Base-by-base conservation (phyloP, 345 rosid genomes). In the Sonneratia alba region DNA sequence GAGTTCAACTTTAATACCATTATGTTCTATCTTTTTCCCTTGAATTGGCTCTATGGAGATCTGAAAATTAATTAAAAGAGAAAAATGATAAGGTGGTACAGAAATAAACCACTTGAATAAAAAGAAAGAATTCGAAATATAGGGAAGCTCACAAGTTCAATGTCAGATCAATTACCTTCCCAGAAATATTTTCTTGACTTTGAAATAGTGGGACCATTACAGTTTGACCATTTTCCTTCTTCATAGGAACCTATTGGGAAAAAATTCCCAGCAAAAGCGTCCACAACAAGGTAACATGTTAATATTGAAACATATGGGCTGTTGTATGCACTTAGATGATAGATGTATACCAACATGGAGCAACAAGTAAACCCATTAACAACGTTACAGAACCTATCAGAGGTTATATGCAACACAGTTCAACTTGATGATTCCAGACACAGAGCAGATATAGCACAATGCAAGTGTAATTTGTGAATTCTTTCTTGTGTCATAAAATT, bases 21-120 rank as follows among this genome's bases (percentile, higher is more conserved):
- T 92, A 77, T 92, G 99, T 71, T 95, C 99, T 69, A 92, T 87
- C 76, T 90, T 95, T 77, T 92, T 90, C 86, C 98, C 99, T 80
- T 82, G 96, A 82, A 83, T 73, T 72, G 97, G 98, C 73, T 92
- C 99, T 76, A 95, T 73, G 27, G 84, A 81, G 57, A 95, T 81
- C 99, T 92, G 77, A 69, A 79, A 70, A 67, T 11, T n/a, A 12
- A 45, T 2, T 13, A 13, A 22, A 62, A 13, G 38, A 62, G 19
- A 34, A 27, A 62, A 27, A 34, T 62, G 32, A 37, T 62, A 11
- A 32, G 8, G 38, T 62, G 32, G 66, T 62, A 11, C 66, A 18
- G 6, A 62, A 34, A 62, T 34, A 62, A 27, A 37, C 36, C 7
- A 6, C 66, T 32, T 27, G 7, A 18, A 34, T 11, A 11, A 62